phyloP scores from a whole-genome alignment of 2,329 filamentous ascomycete genomes.

The Pleurostoma richardsiae region DNA sequence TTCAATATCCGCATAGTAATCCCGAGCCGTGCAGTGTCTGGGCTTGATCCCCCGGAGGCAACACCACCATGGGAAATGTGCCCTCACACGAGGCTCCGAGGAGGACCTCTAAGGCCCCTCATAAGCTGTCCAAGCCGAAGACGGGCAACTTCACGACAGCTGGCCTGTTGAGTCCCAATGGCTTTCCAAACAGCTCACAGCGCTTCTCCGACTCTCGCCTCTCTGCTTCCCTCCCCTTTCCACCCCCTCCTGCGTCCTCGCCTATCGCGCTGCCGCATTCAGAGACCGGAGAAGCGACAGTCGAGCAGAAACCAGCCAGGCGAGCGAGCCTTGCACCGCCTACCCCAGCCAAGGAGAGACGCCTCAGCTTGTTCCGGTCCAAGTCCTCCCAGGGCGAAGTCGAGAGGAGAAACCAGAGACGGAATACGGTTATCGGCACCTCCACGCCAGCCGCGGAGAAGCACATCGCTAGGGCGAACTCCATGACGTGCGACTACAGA shows the following conservation, averaged over 20 bases:
- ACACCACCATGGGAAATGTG: constrained; percentile 7
- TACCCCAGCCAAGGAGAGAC: constrained; percentile 30
- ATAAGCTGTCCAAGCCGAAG: constrained; percentile 8
- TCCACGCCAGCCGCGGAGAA: constrained; percentile 12
- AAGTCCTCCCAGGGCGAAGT: constrained; percentile 22
- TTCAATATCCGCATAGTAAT: too few relatives aligned
- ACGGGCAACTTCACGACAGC: constrained; percentile 1
- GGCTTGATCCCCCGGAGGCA: too few relatives aligned
- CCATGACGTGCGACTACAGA: constrained; percentile 15
- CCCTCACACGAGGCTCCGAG: constrained; percentile 8
- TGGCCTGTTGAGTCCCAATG: constrained; percentile 2
- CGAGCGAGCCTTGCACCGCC: constrained; percentile 3
- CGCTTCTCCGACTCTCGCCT: constrained; percentile 1
- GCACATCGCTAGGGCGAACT: constrained; percentile 22
- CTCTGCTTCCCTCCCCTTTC: constrained; percentile 6
- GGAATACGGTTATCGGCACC: constrained; percentile 22
- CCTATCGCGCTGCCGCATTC: not conserved
- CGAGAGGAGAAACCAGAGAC: constrained; percentile 12
- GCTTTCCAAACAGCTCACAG: not conserved
- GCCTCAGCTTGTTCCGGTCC: constrained; percentile 27
- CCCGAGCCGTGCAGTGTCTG: too few relatives aligned
- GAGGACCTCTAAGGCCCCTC: not conserved
- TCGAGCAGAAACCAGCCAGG: constrained; percentile 14
- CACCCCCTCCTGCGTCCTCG: constrained; percentile 1
- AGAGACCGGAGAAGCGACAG: not conserved